Evolutionary conservation across 1,284 basidiomycete species (phyloP), one percentile per base, ranked within the genome.

Genomic region (Neolentinus lepideus): DNA sequence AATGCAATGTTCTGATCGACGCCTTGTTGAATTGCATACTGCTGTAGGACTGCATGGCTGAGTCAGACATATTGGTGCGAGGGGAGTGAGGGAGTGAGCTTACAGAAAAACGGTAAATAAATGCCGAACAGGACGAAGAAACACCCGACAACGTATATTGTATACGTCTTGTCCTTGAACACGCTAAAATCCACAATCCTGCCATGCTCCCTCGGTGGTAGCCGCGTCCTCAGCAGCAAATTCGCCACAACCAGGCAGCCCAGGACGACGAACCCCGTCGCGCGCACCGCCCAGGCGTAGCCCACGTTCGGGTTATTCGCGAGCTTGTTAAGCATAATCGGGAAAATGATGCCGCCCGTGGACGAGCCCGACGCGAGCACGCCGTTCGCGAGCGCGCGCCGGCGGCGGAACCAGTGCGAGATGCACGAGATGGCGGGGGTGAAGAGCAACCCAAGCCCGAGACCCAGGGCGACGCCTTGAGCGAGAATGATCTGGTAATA

Each of bases 381-480:
- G 14, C 62, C 63, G 54, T 62, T 61, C 2, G 61, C 62, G 2
- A 60, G 53, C 1, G 61, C 53, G 0, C 61, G 51, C 46, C 53
- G 27, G 2, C 55, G 38, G 14, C 48, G 51, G 26, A 52, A 38
- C 54, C 54, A 64, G 51, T 63, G 25, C 60, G 59, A 2, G 59
- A 47, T 43, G 56, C 55, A 10, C 58, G 38, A 53, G 25, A 63
- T 21, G 2, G 59, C 56, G 12, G 63, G 63, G 1, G 60, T 14
- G 50, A 61, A 61, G 33, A 67, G 75, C 27, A 79, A 54, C 0
- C 73, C 74, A 38, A 77, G 58, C 10, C 73, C 75, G 57, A 81
- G 72, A 14, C 67, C 61, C 1, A 78, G 58, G 58, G 81, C 82
- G 9, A 78, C 60, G 35, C 66, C 65, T 60, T 68, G 66, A 1